A percentile compares a stretch with the other conserved stretches of the same genome.
Conservation (phyloP, 495 filamentous ascomycete genomes). For the Melanomma pulvis-pyrius region DNA sequence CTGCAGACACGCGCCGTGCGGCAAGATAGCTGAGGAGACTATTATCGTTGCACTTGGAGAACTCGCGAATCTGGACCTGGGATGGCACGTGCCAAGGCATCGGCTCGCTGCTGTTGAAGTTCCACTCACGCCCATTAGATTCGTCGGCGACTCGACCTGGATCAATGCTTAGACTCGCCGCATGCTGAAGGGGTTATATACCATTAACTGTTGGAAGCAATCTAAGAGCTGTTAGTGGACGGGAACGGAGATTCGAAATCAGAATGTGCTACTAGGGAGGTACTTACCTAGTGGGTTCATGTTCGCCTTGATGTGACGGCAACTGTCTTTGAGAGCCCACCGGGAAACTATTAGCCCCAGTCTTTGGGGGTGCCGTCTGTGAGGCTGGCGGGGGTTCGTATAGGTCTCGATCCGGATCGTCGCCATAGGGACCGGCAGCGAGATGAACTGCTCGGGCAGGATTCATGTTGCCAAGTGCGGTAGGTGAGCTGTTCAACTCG, state of each 20-base stretch:
- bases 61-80: not conserved
- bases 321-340: not conserved
- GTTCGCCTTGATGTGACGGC: not conserved
- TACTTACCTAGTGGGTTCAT: too few relatives aligned
- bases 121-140: not conserved
- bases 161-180: not conserved
- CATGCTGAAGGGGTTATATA: not conserved
- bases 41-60: slow-evolving; percentile 4
- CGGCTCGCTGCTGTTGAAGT: not conserved
- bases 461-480: not conserved
- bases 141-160: not conserved
- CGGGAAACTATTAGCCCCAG: not conserved
- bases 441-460: not conserved
- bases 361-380: not conserved
- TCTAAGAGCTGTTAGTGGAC: too few relatives aligned
- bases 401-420: not conserved
- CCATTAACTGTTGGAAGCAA: not conserved
- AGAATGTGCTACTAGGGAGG: too few relatives aligned
- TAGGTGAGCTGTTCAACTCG: not conserved
- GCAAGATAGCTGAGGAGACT: slow-evolving; percentile 21
- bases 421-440: not conserved
- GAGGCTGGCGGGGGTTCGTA: not conserved
- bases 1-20: slow-evolving; percentile 13
- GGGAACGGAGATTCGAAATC: too few relatives aligned
- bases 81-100: not conserved